These are phyloP conservation scores for Stagonosporopsis cucurbitacearum DNA, from an alignment of 2,329 filamentous ascomycete genomes.

Conservation along the genomic window DNA sequence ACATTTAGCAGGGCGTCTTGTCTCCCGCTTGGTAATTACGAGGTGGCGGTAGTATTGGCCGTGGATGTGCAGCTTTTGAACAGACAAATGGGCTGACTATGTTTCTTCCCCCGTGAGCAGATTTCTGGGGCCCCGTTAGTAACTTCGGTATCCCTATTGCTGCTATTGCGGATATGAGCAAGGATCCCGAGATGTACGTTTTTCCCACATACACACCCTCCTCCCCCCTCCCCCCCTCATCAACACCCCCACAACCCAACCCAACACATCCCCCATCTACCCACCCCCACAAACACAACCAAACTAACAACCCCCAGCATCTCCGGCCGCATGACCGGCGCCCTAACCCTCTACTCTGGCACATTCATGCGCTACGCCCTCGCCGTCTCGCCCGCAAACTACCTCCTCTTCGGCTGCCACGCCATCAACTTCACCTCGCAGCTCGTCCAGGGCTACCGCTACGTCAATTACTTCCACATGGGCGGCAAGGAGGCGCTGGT, in stretches of 20 bases:
- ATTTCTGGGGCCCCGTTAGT: constrained; percentile 60
- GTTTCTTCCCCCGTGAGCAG: constrained; percentile 35
- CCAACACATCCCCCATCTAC: no score
- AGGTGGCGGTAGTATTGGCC: neutral
- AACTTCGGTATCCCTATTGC: constrained; percentile 63
- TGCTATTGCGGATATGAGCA: constrained; percentile 61
- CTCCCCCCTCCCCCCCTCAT: neutral
- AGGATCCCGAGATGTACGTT: constrained; percentile 60
- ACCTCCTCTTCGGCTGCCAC: constrained; percentile 72
- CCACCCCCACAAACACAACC: neutral
- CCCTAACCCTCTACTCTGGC: constrained; percentile 65
- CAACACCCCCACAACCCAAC: no score
- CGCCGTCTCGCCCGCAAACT: constrained; percentile 68
- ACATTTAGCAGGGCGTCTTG: no score
- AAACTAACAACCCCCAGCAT: constrained; percentile 55
- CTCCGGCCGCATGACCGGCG: constrained; percentile 68
- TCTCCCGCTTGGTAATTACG: neutral
- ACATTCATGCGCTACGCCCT: constrained; percentile 73
- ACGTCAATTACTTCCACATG: constrained; percentile 65
- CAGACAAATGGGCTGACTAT: constrained; percentile 9
- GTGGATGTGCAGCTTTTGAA: neutral
- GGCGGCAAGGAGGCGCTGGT: constrained; percentile 53
- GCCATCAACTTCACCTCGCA: constrained; percentile 69
- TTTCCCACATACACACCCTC: neutral
- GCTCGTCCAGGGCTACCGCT: constrained; percentile 66